Evolutionary conservation across 352 stramenopile genomes (phyloP).

Genomic region (Phytophthora uliginosa): DNA sequence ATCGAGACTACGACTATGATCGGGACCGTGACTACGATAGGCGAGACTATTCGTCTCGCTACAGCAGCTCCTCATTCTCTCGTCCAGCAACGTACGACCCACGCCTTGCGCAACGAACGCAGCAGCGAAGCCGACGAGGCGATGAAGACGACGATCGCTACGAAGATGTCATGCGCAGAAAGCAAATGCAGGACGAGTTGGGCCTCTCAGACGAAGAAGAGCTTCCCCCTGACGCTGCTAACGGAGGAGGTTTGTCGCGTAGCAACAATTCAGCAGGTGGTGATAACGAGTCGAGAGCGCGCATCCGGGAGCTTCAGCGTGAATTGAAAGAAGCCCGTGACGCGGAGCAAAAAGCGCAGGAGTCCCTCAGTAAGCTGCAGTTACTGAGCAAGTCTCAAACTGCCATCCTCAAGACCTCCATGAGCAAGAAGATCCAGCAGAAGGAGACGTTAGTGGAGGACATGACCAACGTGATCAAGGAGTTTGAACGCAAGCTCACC

Average conservation of each 20-base stretch:
- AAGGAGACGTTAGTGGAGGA: constrained; percentile 76
- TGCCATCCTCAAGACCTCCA: constrained; percentile 86
- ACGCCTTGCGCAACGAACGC: constrained; percentile 69
- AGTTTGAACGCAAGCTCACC: constrained; percentile 70
- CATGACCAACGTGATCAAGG: constrained; percentile 67
- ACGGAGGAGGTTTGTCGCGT: neutral
- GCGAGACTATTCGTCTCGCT: constrained; percentile 36
- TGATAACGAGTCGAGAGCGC: constrained; percentile 39
- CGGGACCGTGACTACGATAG: constrained; percentile 41
- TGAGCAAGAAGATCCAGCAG: constrained; percentile 84
- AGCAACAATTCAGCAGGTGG: constrained; percentile 7
- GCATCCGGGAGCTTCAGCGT: constrained; percentile 67
- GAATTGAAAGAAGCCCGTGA: constrained; percentile 69
- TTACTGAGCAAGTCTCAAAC: constrained; percentile 89
- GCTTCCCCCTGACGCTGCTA: constrained; percentile 7
- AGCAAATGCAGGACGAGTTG: constrained; percentile 74
- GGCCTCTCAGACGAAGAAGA: constrained; percentile 77
- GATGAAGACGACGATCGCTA: constrained; percentile 56
- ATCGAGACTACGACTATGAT: constrained; percentile 45
- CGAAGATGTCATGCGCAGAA: constrained; percentile 57
- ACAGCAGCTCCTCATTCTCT: constrained; percentile 73
- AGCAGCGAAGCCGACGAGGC: constrained; percentile 41
- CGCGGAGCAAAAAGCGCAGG: constrained; percentile 78
- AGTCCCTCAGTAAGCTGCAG: constrained; percentile 85
- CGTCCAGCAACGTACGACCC: constrained; percentile 86